Percentiles rank a stretch among this genome's conserved stretches.
phyloP scores from a whole-genome alignment of 768 basidiomycete species.

The Pulveroboletus sp. region DNA sequence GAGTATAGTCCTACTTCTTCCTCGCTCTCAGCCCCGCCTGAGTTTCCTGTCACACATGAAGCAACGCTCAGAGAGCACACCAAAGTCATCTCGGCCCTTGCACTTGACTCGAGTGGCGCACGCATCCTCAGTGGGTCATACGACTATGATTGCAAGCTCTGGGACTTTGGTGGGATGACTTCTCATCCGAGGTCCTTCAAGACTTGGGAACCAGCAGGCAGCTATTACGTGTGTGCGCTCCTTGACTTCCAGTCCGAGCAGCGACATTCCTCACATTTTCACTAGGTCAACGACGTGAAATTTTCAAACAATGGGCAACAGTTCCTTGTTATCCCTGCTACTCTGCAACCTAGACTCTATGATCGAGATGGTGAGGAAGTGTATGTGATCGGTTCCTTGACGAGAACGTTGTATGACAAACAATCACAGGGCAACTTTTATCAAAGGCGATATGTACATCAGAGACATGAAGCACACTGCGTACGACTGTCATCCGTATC shows the following conservation, averaged over 20 bases:
- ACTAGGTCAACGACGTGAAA: conserved; percentile 83
- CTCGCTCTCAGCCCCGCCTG: conserved; percentile 38
- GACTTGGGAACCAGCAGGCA: conserved; percentile 91
- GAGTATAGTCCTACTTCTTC: conserved; percentile 50
- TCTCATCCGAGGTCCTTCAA: conserved; percentile 88
- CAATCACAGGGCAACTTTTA: conserved; percentile 63
- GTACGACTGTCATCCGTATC: conserved; percentile 44
- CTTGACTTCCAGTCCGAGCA: background rate
- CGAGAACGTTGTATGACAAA: conserved; percentile 40
- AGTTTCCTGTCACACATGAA: conserved; percentile 89
- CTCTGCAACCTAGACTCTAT: conserved; percentile 82
- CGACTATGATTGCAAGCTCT: conserved; percentile 97
- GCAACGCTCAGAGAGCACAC: conserved; percentile 89
- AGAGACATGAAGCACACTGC: conserved; percentile 99
- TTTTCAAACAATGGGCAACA: conserved; percentile 85
- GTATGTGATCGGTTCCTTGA: conserved; percentile 45
- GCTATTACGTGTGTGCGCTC: conserved; percentile 65
- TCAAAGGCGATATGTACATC: conserved; percentile 97
- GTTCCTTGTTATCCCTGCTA: conserved; percentile 86
- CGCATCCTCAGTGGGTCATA: conserved; percentile 87
- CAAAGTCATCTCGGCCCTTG: conserved; percentile 90
- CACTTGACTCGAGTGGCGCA: conserved; percentile 92
- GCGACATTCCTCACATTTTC: background rate
- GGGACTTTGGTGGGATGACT: conserved; percentile 99
- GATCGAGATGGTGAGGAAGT: conserved; percentile 90